Evolutionary conservation across 202 grass and related monocot species (phyloP).

Genomic region (Zoysia matrella): DNA sequence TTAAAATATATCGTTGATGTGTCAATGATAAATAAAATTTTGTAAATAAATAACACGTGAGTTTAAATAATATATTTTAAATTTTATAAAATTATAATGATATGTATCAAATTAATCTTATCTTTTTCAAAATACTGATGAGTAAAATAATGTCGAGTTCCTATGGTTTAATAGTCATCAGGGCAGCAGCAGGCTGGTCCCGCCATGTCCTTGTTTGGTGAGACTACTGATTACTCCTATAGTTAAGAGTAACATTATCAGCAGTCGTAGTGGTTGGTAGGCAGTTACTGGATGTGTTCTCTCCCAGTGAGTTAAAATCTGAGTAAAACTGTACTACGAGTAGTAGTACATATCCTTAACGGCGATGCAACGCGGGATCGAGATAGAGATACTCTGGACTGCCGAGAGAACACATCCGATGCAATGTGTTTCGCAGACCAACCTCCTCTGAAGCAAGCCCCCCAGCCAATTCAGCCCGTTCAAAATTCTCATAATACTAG

Average conservation of each 20-base stretch:
- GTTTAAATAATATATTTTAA: no score
- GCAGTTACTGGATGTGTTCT: background rate
- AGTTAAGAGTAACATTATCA: background rate
- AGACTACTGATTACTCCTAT: background rate
- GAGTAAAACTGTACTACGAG: background rate
- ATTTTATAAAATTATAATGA: no score
- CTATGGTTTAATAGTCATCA: background rate
- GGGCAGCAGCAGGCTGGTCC: background rate
- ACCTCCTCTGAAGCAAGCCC: background rate
- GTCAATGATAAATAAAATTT: no score
- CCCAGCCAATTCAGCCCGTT: no score
- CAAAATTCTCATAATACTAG: background rate
- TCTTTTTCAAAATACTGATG: constrained; percentile 7
- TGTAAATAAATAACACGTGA: no score
- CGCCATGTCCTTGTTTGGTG: constrained; percentile 35
- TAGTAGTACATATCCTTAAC: background rate
- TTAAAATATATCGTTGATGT: no score
- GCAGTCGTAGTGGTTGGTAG: background rate
- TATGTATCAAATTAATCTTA: no score
- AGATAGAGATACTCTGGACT: no score
- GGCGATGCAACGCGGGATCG: background rate
- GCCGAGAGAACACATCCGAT: no score
- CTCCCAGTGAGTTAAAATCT: background rate
- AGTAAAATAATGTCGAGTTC: background rate
- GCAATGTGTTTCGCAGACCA: background rate